Conservation (phyloP, 768 basidiomycete species). For the Mycena amicta region DNA sequence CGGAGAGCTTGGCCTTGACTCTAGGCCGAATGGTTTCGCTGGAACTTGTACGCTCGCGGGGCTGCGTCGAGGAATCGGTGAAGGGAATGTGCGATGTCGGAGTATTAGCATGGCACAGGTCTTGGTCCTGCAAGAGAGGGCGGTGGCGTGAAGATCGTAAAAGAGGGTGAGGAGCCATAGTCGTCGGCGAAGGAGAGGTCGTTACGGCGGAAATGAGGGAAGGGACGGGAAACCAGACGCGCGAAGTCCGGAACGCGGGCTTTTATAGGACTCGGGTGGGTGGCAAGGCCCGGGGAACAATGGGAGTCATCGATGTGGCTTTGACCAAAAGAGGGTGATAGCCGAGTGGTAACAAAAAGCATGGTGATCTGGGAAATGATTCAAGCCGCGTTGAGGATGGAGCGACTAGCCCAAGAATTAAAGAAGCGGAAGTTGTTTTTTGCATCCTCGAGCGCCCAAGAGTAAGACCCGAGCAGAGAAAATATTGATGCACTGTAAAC, state of each 20-base stretch:
- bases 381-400: too few relatives aligned
- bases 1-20: background rate
- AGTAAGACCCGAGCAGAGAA: too few relatives aligned
- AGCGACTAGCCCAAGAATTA: too few relatives aligned
- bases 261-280: background rate
- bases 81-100: background rate
- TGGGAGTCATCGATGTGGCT: background rate
- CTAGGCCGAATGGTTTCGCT: conserved; percentile 19
- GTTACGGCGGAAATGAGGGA: background rate
- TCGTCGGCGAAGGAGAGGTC: background rate
- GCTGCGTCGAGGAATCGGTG: background rate
- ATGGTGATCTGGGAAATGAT: too few relatives aligned
- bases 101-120: background rate
- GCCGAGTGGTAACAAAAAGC: too few relatives aligned
- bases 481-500: too few relatives aligned
- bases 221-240: too few relatives aligned
- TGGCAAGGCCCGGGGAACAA: background rate
- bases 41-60: conserved; percentile 17
- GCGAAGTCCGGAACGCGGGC: too few relatives aligned
- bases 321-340: background rate
- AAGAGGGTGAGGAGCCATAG: conserved; percentile 20
- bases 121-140: conserved; percentile 16
- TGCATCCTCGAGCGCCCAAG: too few relatives aligned
- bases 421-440: too few relatives aligned
- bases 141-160: conserved; percentile 22